Percentiles rank a stretch among this genome's conserved stretches.
phyloP scores from a whole-genome alignment of 768 basidiomycete species.

The Pleurotus djamor region DNA sequence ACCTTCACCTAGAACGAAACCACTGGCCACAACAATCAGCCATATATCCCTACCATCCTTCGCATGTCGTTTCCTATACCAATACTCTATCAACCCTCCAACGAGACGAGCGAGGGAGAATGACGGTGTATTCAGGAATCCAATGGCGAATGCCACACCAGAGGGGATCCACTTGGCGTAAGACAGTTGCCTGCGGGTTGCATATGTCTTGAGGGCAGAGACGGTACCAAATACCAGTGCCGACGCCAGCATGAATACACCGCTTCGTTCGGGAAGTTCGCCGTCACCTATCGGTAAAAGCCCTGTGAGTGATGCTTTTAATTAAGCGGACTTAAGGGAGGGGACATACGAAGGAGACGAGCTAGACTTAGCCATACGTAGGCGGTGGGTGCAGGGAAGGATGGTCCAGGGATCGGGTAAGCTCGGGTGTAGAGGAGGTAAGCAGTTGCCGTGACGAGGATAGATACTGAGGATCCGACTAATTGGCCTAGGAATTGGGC shows the following conservation, averaged over 20 bases:
- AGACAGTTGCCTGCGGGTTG: constrained; percentile 41
- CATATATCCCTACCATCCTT: constrained; percentile 62
- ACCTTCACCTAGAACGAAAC: constrained; percentile 95
- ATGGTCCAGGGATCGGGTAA: constrained; percentile 88
- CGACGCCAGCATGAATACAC: constrained; percentile 77
- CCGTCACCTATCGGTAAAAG: constrained; percentile 59
- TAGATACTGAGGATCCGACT: constrained; percentile 85
- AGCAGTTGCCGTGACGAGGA: constrained; percentile 85
- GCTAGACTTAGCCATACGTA: constrained; percentile 90
- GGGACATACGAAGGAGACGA: constrained; percentile 64
- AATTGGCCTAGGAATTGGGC: constrained; percentile 95
- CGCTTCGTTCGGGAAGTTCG: constrained; percentile 72
- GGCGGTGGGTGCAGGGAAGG: constrained; percentile 95
- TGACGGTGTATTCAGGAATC: constrained; percentile 93
- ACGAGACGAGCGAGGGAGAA: constrained; percentile 91
- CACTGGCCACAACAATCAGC: constrained; percentile 87
- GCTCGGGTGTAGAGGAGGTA: constrained; percentile 85
- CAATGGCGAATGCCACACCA: constrained; percentile 93
- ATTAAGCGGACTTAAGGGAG: background rate
- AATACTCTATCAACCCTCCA: constrained; percentile 80
- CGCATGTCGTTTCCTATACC: constrained; percentile 53
- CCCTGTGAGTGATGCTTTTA: constrained; percentile 4
- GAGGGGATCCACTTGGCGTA: constrained; percentile 85
- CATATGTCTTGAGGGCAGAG: constrained; percentile 65
- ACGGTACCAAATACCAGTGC: constrained; percentile 68